These are phyloP conservation scores for Colletotrichum caudatum DNA, from an alignment of 2,329 filamentous ascomycete genomes.

Conservation along the genomic window DNA sequence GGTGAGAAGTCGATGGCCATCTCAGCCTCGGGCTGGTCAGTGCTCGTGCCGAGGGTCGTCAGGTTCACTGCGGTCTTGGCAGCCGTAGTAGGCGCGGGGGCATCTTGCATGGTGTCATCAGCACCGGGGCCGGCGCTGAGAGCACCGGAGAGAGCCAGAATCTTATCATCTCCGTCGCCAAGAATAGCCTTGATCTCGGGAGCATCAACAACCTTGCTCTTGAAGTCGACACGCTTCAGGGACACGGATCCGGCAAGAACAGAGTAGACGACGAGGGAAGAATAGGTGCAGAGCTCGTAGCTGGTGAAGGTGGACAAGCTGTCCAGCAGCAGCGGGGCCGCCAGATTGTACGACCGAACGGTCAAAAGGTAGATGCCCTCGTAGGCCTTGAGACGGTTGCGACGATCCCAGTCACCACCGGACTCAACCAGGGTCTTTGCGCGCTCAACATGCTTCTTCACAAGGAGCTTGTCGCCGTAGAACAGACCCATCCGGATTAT, in stretches of 20 bases:
- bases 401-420: constrained; percentile 97
- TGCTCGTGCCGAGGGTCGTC: constrained; percentile 79
- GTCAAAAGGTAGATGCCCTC: constrained; percentile 94
- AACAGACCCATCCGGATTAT: constrained; percentile 97
- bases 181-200: constrained; percentile 98
- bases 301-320: constrained; percentile 98
- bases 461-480: constrained; percentile 91
- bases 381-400: constrained; percentile 98
- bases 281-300: constrained; percentile 98
- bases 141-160: constrained; percentile 83
- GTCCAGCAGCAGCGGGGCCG: constrained; percentile 93
- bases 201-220: constrained; percentile 97
- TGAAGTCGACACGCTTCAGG: constrained; percentile 97
- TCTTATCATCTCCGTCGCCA: constrained; percentile 88
- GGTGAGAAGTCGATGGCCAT: constrained; percentile 88
- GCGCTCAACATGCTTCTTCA: constrained; percentile 94
- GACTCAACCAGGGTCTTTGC: constrained; percentile 91
- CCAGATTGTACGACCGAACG: constrained; percentile 88
- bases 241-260: constrained; percentile 95
- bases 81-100: constrained; percentile 63
- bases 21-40: constrained; percentile 82
- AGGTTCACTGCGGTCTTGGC: constrained; percentile 81
- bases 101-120: constrained; percentile 78
- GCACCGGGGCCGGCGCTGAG: constrained; percentile 84
- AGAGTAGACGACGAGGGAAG: constrained; percentile 92